Evolutionary conservation across 148 eudicot species (phyloP).

Genomic region (Nepenthes gracilis): DNA sequence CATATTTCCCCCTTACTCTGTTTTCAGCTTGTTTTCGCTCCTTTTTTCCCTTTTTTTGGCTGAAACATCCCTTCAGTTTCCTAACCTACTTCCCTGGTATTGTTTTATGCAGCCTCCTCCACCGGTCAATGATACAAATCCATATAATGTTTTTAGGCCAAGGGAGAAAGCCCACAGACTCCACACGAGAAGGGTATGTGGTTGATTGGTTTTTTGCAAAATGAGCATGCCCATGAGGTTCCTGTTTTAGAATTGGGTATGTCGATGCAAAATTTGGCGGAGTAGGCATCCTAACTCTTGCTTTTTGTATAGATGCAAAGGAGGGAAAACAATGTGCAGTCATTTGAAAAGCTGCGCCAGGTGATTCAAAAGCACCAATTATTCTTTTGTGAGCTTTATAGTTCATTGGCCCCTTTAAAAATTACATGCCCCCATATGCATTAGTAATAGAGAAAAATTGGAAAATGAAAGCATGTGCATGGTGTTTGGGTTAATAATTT

Average conservation of each 20-base stretch:
- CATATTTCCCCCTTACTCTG: too few relatives aligned
- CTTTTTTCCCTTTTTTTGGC: not conserved
- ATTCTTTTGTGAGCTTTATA: not conserved
- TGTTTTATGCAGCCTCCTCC: conserved; percentile 79
- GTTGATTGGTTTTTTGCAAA: conserved; percentile 3
- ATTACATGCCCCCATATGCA: not conserved
- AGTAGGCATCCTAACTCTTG: not conserved
- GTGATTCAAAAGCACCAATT: conserved; percentile 16
- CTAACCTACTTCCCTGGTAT: conserved; percentile 4
- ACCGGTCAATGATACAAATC: conserved; percentile 94
- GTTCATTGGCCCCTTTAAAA: not conserved
- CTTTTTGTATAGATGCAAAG: conserved; percentile 65
- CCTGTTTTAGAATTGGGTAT: not conserved
- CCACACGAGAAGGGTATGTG: conserved; percentile 87
- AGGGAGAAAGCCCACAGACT: conserved; percentile 96
- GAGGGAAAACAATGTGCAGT: conserved; percentile 98
- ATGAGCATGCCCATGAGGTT: not conserved
- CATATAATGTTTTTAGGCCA: conserved; percentile 95
- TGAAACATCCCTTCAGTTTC: not conserved
- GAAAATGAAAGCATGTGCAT: not conserved
- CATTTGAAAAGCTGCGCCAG: conserved; percentile 98
- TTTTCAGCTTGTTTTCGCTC: too few relatives aligned
- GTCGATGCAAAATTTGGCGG: not conserved
- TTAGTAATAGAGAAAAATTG: not conserved
- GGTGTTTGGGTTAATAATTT: too few relatives aligned